A percentile compares a stretch with the other conserved stretches of the same genome.
phyloP scores from a whole-genome alignment of 2,329 filamentous ascomycete genomes.

The Fusarium sp. region DNA sequence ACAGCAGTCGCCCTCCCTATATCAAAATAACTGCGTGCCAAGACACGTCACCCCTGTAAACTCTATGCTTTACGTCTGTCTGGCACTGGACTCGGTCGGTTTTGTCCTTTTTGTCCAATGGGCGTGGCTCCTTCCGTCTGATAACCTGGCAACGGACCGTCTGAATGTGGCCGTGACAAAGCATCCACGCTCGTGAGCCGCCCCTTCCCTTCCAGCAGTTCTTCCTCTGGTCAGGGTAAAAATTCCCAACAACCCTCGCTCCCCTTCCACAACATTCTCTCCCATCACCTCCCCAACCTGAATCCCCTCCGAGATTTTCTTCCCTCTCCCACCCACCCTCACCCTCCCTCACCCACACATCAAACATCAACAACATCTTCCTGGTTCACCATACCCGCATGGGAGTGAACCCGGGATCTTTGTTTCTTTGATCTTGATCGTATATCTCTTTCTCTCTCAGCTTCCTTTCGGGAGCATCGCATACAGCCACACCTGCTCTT shows the following conservation, averaged over 20 bases:
- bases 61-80: not conserved
- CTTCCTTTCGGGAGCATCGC: slow-evolving; percentile 17
- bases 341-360: not conserved
- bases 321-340: slow-evolving; percentile 5
- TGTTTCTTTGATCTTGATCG: slow-evolving; percentile 29
- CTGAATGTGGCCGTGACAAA: slow-evolving; percentile 4
- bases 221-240: not conserved
- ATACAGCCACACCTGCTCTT: slow-evolving; percentile 12
- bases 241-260: slow-evolving; percentile 9
- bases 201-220: slow-evolving; percentile 18
- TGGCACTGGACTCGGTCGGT: not conserved
- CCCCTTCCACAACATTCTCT: slow-evolving; percentile 4
- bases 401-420: slow-evolving; percentile 23
- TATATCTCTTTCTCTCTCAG: slow-evolving; percentile 23
- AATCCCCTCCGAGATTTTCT: slow-evolving; percentile 2
- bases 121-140: slow-evolving; percentile 1
- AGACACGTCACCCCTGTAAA: slow-evolving; percentile 2
- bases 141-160: slow-evolving; percentile 5
- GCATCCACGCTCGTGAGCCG: slow-evolving; percentile 9
- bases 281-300: slow-evolving; percentile 15
- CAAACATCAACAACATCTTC: slow-evolving; percentile 24
- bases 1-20: slow-evolving; percentile 5
- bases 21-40: not conserved
- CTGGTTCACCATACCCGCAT: slow-evolving; percentile 19
- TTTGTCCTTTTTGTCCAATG: slow-evolving; percentile 8